phyloP scores from a whole-genome alignment of 192 early-diverging fungal species.

The Thamnidium elegans region DNA sequence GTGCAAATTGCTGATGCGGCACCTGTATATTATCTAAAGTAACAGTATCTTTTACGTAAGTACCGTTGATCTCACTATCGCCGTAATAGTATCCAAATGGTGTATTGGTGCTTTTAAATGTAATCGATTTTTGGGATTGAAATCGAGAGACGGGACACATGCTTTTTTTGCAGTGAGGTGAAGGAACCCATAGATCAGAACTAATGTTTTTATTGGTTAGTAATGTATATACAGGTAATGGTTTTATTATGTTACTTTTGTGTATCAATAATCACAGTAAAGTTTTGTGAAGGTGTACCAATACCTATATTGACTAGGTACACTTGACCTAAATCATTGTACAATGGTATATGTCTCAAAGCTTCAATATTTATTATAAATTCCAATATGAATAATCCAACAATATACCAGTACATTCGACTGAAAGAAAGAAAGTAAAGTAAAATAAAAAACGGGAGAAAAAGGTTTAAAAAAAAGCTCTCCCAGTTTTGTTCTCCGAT shows the following conservation, averaged over 20 bases:
- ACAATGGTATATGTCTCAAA: conserved; percentile 2
- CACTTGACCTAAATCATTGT: conserved; percentile 31
- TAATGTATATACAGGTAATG: neutral
- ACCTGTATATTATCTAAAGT: conserved; percentile 20
- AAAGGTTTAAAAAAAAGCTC: too few relatives aligned
- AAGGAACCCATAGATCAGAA: conserved; percentile 32
- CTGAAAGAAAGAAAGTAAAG: too few relatives aligned
- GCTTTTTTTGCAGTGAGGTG: conserved; percentile 4
- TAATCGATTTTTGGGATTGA: conserved; percentile 6
- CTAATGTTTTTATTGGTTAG: neutral
- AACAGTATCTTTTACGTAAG: conserved; percentile 31
- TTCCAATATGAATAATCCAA: too few relatives aligned
- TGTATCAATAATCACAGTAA: conserved; percentile 29
- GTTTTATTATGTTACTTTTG: conserved; percentile 19
- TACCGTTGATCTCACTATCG: conserved; percentile 25
- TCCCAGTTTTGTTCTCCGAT: too few relatives aligned
- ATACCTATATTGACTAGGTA: conserved; percentile 26
- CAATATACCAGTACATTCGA: too few relatives aligned
- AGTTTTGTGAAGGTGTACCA: conserved; percentile 27
- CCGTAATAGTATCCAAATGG: conserved; percentile 23
- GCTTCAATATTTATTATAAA: too few relatives aligned
- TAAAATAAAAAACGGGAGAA: too few relatives aligned
- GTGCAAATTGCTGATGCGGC: conserved; percentile 30
- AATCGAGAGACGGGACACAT: conserved; percentile 21
- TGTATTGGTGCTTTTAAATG: conserved; percentile 4